Evolutionary conservation across 2,329 filamentous ascomycete genomes (phyloP), one percentile per base, ranked within the genome.

Genomic region (Aspergillus awamori): DNA sequence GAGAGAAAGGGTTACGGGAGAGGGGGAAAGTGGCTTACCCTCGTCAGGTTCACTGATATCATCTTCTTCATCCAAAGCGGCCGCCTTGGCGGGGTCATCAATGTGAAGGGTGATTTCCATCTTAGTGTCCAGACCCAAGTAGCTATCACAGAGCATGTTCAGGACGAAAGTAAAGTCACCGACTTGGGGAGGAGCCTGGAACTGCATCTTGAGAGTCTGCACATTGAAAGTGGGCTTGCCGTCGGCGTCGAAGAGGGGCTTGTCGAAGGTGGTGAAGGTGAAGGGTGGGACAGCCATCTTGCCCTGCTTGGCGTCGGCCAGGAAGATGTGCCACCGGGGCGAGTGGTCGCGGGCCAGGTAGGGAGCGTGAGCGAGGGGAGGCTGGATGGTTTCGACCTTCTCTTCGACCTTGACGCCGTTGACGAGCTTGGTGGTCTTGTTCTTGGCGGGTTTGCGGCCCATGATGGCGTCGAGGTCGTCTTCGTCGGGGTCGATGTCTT

Each of bases 41-140:
- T 99, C 95, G 65, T 98, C 95, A 38, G 96, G 95, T 76, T 99
- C 95, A 74, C 92, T 96, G 67, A 99, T 99, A 61, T 99, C 95
- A 70, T 97, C 95, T 68, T 97, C 93, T 52, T 88, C 90, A 56
- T 87, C 86, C 73, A 96, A 88, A 67, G 89, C 86, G 20, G 86
- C 89, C 5, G 92, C 93, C 80, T 94, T 95, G 77, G 87, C 90
- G 36, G 91, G 89, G 70, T 98, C 93, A 72, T 97, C 93, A 8
- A 99, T 92, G 28, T 90, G 86, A 57, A 99, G 84, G 1, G 91
- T 93, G 28, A 97, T 92, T 72, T 97, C 92, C 83, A 92, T 87
- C 83, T 93, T 95, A 53, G 89, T 90, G 75, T 99, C 96, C 67
- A 97, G 92, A 49, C 95, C 95, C 49, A 99, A 84, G 71, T 99